Base-by-base conservation (phyloP, 2,329 filamentous ascomycete species). In the Beauveria rudraprayagi region DNA sequence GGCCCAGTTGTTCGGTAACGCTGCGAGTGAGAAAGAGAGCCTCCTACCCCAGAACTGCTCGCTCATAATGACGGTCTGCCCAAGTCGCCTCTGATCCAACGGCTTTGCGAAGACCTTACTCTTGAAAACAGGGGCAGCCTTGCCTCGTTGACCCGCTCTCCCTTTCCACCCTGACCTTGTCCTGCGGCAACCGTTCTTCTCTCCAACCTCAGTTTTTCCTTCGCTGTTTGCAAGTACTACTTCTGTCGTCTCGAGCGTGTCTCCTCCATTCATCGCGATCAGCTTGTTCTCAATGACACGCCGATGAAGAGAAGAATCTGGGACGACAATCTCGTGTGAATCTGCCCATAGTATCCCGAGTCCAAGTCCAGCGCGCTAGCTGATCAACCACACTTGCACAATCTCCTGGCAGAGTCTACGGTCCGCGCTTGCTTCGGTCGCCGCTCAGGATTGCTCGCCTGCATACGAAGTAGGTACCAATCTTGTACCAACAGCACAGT, bases 81-180 rank as follows among this genome's bases (percentile, higher is more conserved):
- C 41, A 37, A 48, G 30, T 34, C 37, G 34, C 34, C 34, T 52
- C 47, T 52, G 47, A 30, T 59, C 22, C 47, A 59, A 59, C 56
- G 56, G 56, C 40, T 46, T 28, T 46, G n/a, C 56, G 40, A 60
- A 19, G 56, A 53, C 47, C 37, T 28, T 28, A 34, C n/a, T 24
- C 43, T 17, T 44, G 47, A 58, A 58, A 58, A 60, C 56, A 60
- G 56, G 56, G 56, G 56, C 56, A 51, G 56, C 47, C 56, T 58
- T 43, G 46, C 47, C 46, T 60, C 37, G 56, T 46, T 53, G 56
- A 60, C 56, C 56, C 56, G 56, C 56, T 44, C 48, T 30, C 37
- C 56, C 56, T 58, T 58, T 51, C 56, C 56, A 58, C 56, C 56
- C 56, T 60, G 56, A 53, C 56, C 56, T 60, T 52, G 56, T 53